Base-by-base conservation (phyloP, 768 basidiomycete species). In the Tylopilus plumbeoviolaceoides region DNA sequence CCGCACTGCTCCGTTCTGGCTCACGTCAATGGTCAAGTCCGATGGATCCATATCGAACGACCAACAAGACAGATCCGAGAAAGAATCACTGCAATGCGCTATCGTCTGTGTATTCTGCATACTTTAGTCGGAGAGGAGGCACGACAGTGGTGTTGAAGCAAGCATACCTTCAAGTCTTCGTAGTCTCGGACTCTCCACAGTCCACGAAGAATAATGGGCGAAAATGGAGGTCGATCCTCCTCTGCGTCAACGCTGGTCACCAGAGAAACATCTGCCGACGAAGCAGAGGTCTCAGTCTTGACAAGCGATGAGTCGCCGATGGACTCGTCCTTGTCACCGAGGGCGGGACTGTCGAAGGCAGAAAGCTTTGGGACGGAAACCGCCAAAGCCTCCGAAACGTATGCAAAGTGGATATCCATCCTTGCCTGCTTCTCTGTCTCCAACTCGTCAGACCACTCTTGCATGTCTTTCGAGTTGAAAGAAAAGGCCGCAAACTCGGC, bases 381-480 rank as follows among this genome's bases (percentile, higher is more conserved):
- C n/a, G n/a, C n/a, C n/a, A n/a, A n/a, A n/a, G n/a, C n/a, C n/a
- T n/a, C n/a, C n/a, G n/a, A n/a, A n/a, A n/a, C n/a, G n/a, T n/a
- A n/a, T n/a, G n/a, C n/a, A n/a, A 61, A 61, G 44, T 60, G 43
- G 12, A 47, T 44, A 27, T 60, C 55, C 49, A 53, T 57, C 52
- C 28, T 44, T 5, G 43, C 49, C 30, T 61, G 52, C 20, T 51
- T 51, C 44, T 41, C 31, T 28, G 7, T 51, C 47, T 60, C 59
- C 33, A 57, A 36, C 20, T 60, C 50, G 17, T 57, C 55, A 7
- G 50, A 44, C 59, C 59, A 60, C 20, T 57, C 59, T 10, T 54
- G 44, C n/a, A 57, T 21, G 30, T 51, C 47, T n/a, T 45, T 33
- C 41, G 54, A 56, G 38, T 50, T 28, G 31, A 60, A 42, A 6